phyloP scores from a whole-genome alignment of 2,329 filamentous ascomycete species.

The Coniochaeta sp. region DNA sequence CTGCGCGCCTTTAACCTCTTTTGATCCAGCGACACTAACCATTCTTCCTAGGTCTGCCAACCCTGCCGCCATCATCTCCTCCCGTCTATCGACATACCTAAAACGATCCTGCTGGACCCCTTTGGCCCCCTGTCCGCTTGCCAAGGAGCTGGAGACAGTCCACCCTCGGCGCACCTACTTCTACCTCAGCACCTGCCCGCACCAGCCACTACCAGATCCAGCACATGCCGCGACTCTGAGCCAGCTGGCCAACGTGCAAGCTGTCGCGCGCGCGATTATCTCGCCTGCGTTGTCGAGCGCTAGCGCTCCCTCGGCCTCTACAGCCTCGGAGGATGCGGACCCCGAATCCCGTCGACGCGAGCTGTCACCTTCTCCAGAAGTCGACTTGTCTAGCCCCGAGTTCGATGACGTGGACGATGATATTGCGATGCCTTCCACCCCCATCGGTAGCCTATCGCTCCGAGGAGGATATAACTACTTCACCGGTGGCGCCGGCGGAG shows the following conservation, averaged over 20 bases:
- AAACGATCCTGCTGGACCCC: constrained; percentile 79
- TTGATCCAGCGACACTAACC: constrained; percentile 18
- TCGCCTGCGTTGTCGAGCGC: constrained; percentile 76
- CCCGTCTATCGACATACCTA: constrained; percentile 79
- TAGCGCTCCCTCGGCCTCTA: constrained; percentile 32
- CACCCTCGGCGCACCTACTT: constrained; percentile 96
- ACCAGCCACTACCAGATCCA: constrained; percentile 69
- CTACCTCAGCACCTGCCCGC: constrained; percentile 83
- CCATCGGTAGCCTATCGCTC: constrained; percentile 56
- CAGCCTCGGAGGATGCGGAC: constrained; percentile 62
- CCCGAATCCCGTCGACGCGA: constrained; percentile 53
- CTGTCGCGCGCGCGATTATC: constrained; percentile 56
- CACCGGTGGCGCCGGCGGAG: constrained; percentile 29
- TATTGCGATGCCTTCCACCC: constrained; percentile 49
- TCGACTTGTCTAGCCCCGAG: constrained; percentile 82
- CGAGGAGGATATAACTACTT: constrained; percentile 26
- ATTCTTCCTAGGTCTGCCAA: constrained; percentile 70
- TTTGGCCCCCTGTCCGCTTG: constrained; percentile 73
- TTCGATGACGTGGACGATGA: constrained; percentile 68
- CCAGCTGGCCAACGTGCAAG: constrained; percentile 40
- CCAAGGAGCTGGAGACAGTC: constrained; percentile 85
- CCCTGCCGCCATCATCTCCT: constrained; percentile 90
- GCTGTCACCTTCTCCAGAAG: constrained; percentile 84
- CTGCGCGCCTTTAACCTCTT: not conserved
- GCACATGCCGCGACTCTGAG: constrained; percentile 39